Evolutionary conservation across 768 basidiomycete species (phyloP).

Genomic region (Leccinellum rugosiceps): DNA sequence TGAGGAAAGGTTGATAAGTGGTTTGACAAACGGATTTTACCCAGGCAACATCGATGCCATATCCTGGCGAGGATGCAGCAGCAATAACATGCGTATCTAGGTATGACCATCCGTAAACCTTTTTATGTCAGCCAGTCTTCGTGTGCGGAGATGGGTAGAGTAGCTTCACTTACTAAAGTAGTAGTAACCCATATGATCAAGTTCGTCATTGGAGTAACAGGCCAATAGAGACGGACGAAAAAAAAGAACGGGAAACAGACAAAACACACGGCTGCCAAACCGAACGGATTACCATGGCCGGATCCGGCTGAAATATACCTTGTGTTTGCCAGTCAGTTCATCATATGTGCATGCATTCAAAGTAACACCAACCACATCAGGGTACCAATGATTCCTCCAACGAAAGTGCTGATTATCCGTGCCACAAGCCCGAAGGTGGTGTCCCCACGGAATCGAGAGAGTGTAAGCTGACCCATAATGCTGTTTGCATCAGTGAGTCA

Average conservation of each 20-base stretch:
- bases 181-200: constrained; percentile 65
- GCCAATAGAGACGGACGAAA: constrained; percentile 70
- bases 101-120: constrained; percentile 77
- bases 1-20: background rate
- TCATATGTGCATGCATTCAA: background rate
- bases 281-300: constrained; percentile 60
- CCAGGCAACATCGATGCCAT: constrained; percentile 71
- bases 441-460: constrained; percentile 72
- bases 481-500: constrained; percentile 30
- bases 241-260: constrained; percentile 73
- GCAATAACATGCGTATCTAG: constrained; percentile 49
- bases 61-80: constrained; percentile 50
- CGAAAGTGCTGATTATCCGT: constrained; percentile 61
- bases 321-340: background rate
- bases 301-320: constrained; percentile 72
- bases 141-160: background rate
- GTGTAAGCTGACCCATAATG: constrained; percentile 72
- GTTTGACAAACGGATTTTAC: constrained; percentile 31
- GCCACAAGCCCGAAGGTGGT: constrained; percentile 64
- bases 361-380: constrained; percentile 55
- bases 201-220: constrained; percentile 68
- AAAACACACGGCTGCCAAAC: constrained; percentile 63
- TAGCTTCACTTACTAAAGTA: constrained; percentile 45
- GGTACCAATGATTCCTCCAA: constrained; percentile 60
- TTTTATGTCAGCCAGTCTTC: background rate